Base-by-base conservation (phyloP, 192 early-diverging fungal species). In the Backusella tuberculispora region DNA sequence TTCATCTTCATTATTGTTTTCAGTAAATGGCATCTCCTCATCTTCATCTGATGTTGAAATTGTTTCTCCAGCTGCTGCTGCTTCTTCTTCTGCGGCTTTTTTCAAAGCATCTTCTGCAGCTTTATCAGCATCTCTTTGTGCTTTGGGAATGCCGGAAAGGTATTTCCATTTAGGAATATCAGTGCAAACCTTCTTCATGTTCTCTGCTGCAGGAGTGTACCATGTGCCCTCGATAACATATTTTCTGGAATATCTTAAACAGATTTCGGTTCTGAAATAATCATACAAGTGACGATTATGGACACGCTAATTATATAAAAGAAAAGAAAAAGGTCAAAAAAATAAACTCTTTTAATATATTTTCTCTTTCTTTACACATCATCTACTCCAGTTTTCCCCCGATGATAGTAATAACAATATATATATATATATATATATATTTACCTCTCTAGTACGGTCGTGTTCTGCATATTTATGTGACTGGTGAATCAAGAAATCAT, bases 401-500 rank as follows among this genome's bases (percentile, higher is more conserved):
- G 34, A 15, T 12, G 44, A 45, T 1, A n/a, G 29, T 7, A 17
- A 76, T 13, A 15, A n/a, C 8, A 9, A 4, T n/a, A 48, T 37
- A 63, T 34, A 72, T 74, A 26, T 29, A 79, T 24, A 24, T 24
- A 6, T 63, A 13, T 63, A 8, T 6, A 34, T 19, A 21, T 79
- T 76, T 80, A 86, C 85, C 74, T 86, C 86, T 50, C 78, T 81
- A 42, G 78, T 81, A 43, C 86, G 82, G 64, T 79, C 78, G 42
- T 78, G 76, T 41, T 83, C 81, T 7, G 72, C 83, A 29, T 87
- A 87, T 34, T 79, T 78, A 63, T 87, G 86, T n/a, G 83, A 81
- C 66, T 85, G 84, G 66, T 87, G 86, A 50, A 87, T 85, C 47
- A 85, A 70, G 47, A 85, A 87, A 76, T 85, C 84, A 9, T 72